Evolutionary conservation across 257 asterid species (phyloP).

Genomic region (Nicotiana benthamiana): DNA sequence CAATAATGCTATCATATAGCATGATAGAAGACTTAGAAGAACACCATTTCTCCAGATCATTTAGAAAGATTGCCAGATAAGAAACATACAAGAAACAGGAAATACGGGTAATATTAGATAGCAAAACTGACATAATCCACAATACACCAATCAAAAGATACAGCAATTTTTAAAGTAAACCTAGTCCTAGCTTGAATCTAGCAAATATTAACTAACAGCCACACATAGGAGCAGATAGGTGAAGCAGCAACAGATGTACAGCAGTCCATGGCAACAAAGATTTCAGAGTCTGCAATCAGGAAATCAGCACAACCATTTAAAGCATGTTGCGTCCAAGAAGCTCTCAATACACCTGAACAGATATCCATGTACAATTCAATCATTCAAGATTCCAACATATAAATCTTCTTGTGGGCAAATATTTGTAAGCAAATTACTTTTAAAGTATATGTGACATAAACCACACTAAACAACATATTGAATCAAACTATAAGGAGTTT

Average conservation of each 20-base stretch:
- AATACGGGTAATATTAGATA: background rate
- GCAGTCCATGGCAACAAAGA: slow-evolving; percentile 89
- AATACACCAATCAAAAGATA: slow-evolving; percentile 18
- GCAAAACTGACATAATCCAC: slow-evolving; percentile 12
- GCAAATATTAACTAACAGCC: slow-evolving; percentile 41
- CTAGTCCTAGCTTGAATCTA: slow-evolving; percentile 44
- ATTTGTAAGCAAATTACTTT: background rate
- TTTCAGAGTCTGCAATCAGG: slow-evolving; percentile 83
- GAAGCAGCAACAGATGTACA: slow-evolving; percentile 96
- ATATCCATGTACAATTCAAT: slow-evolving; percentile 45
- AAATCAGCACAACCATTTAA: slow-evolving; percentile 93
- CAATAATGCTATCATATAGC: background rate
- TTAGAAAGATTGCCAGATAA: background rate
- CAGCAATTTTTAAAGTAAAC: slow-evolving; percentile 47
- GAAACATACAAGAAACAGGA: slow-evolving; percentile 1
- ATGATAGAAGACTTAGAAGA: background rate
- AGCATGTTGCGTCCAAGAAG: slow-evolving; percentile 91
- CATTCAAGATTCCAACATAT: slow-evolving; percentile 31
- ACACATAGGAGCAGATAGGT: slow-evolving; percentile 67
- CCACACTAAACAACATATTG: background rate
- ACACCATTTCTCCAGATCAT: background rate
- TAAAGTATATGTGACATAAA: background rate
- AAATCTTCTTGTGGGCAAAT: slow-evolving; percentile 16
- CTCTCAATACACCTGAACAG: slow-evolving; percentile 96
- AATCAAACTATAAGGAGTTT: background rate